These are phyloP conservation scores for Paramarasmius palmivorus DNA, from an alignment of 1,284 basidiomycete genomes.

Conservation along the genomic window DNA sequence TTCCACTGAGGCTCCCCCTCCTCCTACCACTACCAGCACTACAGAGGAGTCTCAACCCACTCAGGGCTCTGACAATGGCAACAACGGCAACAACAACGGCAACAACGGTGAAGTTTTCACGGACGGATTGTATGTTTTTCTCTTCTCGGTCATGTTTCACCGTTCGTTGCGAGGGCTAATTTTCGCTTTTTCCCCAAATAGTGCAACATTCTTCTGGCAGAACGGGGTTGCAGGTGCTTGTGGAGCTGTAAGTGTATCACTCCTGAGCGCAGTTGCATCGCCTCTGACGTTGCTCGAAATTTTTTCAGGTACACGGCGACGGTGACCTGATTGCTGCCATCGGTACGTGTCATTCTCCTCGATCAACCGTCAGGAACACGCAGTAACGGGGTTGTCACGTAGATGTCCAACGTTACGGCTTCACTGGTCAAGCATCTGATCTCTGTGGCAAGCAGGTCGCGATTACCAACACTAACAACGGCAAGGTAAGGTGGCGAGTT, in stretches of 20 bases:
- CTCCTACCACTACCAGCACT: slow-evolving; percentile 13
- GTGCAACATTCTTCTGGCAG: slow-evolving; percentile 77
- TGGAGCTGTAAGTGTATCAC: slow-evolving; percentile 40
- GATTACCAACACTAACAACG: slow-evolving; percentile 64
- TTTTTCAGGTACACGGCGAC: slow-evolving; percentile 53
- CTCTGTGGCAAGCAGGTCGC: slow-evolving; percentile 68
- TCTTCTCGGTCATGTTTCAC: slow-evolving; percentile 20
- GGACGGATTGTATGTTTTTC: slow-evolving; percentile 49
- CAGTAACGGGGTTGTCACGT: slow-evolving; percentile 1
- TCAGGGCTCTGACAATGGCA: slow-evolving; percentile 4
- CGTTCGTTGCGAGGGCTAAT: slow-evolving; percentile 4
- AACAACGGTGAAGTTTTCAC: slow-evolving; percentile 16
- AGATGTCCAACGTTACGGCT: slow-evolving; percentile 55
- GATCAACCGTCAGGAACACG: background rate
- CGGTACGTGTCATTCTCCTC: slow-evolving; percentile 37
- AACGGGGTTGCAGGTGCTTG: slow-evolving; percentile 73
- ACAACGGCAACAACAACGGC: slow-evolving; percentile 4
- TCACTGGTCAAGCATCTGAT: slow-evolving; percentile 42
- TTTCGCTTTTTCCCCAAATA: slow-evolving; percentile 21
- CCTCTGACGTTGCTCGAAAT: background rate
- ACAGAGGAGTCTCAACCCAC: slow-evolving; percentile 7
- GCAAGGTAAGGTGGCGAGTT: slow-evolving; percentile 33
- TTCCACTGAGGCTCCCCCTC: slow-evolving; percentile 6
- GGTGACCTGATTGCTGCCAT: slow-evolving; percentile 71
- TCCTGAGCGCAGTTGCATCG: background rate